phyloP scores from a whole-genome alignment of 176 grass and related monocot species.

The Oryza glumipatula region DNA sequence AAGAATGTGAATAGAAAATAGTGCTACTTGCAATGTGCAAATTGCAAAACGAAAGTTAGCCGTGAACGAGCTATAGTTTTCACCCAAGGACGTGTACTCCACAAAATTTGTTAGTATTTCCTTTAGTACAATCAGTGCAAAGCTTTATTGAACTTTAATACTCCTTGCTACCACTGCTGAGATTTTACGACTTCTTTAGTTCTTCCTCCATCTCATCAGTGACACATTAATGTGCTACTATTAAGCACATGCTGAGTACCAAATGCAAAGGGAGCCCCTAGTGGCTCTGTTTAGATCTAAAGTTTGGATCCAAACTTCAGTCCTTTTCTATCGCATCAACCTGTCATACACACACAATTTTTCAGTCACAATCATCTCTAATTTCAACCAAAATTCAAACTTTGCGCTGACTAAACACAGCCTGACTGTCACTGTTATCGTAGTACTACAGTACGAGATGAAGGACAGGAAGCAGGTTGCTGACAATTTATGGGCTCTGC shows the following conservation, averaged over 20 bases:
- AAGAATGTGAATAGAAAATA: constrained; percentile 14
- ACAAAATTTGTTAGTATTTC: background rate
- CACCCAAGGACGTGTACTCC: constrained; percentile 45
- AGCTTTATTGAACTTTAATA: background rate
- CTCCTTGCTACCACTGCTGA: background rate
- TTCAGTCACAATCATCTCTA: no score
- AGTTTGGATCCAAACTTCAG: no score
- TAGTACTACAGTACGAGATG: background rate
- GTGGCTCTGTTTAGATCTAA: no score
- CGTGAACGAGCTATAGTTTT: background rate
- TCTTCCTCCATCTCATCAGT: background rate
- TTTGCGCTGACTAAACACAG: no score
- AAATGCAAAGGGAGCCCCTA: background rate
- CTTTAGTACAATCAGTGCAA: background rate
- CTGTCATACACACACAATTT: no score
- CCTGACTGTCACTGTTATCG: background rate
- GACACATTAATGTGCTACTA: background rate
- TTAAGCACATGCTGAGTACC: background rate
- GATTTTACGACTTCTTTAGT: background rate
- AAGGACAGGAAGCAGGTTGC: constrained; percentile 9
- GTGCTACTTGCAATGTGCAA: constrained; percentile 7
- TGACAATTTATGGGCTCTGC: constrained; percentile 33
- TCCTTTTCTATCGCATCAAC: no score
- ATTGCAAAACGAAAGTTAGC: constrained; percentile 32
- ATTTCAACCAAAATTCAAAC: no score